Conservation (phyloP, 306 rosid genomes). For the Purshia tridentata region DNA sequence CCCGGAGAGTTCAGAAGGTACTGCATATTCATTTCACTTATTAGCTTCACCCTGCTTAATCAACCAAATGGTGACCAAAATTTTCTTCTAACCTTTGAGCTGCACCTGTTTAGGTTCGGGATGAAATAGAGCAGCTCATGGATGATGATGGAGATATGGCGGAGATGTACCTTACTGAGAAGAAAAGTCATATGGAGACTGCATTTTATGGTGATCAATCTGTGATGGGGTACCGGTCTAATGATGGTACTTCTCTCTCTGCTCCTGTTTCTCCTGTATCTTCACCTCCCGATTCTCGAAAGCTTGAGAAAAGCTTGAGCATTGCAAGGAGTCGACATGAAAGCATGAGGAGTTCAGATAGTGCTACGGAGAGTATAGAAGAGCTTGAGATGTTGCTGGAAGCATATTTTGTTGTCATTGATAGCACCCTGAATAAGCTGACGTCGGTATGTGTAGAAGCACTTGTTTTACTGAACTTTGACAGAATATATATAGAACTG, state of each 20-base stretch:
- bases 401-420: slow-evolving; percentile 98
- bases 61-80: slow-evolving; percentile 20
- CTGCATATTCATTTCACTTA: slow-evolving; percentile 8
- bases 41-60: slow-evolving; percentile 23
- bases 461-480: slow-evolving; percentile 13
- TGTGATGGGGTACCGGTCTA: slow-evolving; percentile 65
- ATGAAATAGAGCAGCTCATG: slow-evolving; percentile 99
- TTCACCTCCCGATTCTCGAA: slow-evolving; percentile 84
- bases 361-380: slow-evolving; percentile 79
- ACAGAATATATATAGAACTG: background rate
- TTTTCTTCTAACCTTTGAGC: slow-evolving; percentile 14
- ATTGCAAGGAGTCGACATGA: slow-evolving; percentile 93
- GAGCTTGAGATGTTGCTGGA: slow-evolving; percentile 99
- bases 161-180: slow-evolving; percentile 97
- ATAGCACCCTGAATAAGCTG: slow-evolving; percentile 90
- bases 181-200: slow-evolving; percentile 84
- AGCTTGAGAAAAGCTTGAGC: slow-evolving; percentile 85
- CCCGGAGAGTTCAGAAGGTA: slow-evolving; percentile 99
- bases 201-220: slow-evolving; percentile 86
- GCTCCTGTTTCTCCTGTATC: slow-evolving; percentile 98
- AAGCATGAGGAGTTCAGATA: slow-evolving; percentile 86
- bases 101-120: slow-evolving; percentile 74
- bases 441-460: slow-evolving; percentile 62
- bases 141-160: slow-evolving; percentile 99
- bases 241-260: slow-evolving; percentile 77